These are phyloP conservation scores for Primulina huaijiensis DNA, from an alignment of 257 asterid genomes.

Conservation along the genomic window DNA sequence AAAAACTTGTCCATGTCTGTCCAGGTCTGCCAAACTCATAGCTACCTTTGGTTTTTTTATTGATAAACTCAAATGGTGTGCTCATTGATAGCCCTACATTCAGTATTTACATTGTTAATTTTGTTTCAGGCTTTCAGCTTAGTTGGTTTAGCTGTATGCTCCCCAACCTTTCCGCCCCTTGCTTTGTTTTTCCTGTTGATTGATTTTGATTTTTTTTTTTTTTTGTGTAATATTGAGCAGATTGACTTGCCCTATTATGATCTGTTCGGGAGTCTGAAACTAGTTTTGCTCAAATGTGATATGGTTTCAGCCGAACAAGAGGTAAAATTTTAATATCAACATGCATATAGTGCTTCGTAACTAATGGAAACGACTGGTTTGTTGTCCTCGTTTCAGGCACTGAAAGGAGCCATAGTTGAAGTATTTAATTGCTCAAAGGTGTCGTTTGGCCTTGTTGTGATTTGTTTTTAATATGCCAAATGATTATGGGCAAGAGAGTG, in stretches of 20 bases:
- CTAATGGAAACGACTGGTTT: conserved; percentile 23
- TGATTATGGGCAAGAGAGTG: conserved; percentile 1
- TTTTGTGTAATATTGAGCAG: conserved; percentile 37
- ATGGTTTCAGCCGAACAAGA: conserved; percentile 65
- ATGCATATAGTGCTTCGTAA: conserved; percentile 26
- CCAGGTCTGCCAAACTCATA: background rate
- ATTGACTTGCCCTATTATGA: conserved; percentile 71
- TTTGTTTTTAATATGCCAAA: conserved; percentile 12
- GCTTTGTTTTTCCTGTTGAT: conserved; percentile 3
- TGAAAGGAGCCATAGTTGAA: conserved; percentile 69
- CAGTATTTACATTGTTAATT: background rate
- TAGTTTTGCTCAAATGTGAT: conserved; percentile 55
- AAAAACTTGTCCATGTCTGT: conserved; percentile 7
- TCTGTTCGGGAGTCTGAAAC: conserved; percentile 77
- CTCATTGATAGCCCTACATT: background rate
- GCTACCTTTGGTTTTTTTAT: background rate
- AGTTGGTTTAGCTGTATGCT: background rate
- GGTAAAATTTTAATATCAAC: conserved; percentile 33
- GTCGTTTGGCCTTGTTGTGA: conserved; percentile 10
- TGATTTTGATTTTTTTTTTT: conserved; percentile 13
- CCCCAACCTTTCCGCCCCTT: background rate
- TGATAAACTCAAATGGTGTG: background rate
- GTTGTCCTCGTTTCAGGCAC: conserved; percentile 42
- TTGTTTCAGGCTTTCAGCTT: background rate
- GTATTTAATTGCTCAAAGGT: conserved; percentile 68